Percentiles rank a stretch among this genome's conserved stretches.
These are phyloP conservation scores for Mentha longifolia DNA, from an alignment of 257 asterid species.

Conservation along the genomic window DNA sequence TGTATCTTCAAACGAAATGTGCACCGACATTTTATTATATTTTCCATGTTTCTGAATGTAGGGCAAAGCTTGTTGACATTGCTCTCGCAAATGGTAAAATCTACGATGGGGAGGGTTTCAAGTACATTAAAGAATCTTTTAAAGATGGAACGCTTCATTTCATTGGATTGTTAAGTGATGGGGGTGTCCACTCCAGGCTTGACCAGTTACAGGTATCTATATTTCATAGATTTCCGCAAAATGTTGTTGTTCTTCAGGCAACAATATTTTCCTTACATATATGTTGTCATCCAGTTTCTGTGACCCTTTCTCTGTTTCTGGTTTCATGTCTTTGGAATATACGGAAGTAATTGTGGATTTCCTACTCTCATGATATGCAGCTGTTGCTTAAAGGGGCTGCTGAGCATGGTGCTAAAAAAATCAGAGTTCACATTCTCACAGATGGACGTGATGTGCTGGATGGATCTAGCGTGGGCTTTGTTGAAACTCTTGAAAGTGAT, in stretches of 20 bases:
- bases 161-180: slow-evolving; percentile 86
- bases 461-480: slow-evolving; percentile 83
- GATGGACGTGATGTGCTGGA: slow-evolving; percentile 99
- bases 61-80: slow-evolving; percentile 88
- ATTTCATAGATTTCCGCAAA: not conserved
- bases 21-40: slow-evolving; percentile 4
- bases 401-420: slow-evolving; percentile 84
- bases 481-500: slow-evolving; percentile 80
- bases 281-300: not conserved
- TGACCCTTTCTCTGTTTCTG: not conserved
- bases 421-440: slow-evolving; percentile 85
- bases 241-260: not conserved
- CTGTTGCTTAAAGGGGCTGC: slow-evolving; percentile 83
- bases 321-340: not conserved
- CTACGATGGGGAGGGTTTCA: slow-evolving; percentile 78
- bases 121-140: slow-evolving; percentile 69
- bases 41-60: slow-evolving; percentile 22
- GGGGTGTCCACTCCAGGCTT: slow-evolving; percentile 96
- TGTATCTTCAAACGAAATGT: not conserved
- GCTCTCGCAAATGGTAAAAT: slow-evolving; percentile 89
- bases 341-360: slow-evolving; percentile 16
- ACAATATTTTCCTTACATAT: not conserved
- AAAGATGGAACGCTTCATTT: slow-evolving; percentile 75
- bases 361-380: slow-evolving; percentile 47
- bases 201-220: slow-evolving; percentile 76